Percentiles rank a stretch among this genome's conserved stretches.
Evolutionary conservation across 2,329 filamentous ascomycete genomes (phyloP).

Genomic region (Helminthosporium solani): DNA sequence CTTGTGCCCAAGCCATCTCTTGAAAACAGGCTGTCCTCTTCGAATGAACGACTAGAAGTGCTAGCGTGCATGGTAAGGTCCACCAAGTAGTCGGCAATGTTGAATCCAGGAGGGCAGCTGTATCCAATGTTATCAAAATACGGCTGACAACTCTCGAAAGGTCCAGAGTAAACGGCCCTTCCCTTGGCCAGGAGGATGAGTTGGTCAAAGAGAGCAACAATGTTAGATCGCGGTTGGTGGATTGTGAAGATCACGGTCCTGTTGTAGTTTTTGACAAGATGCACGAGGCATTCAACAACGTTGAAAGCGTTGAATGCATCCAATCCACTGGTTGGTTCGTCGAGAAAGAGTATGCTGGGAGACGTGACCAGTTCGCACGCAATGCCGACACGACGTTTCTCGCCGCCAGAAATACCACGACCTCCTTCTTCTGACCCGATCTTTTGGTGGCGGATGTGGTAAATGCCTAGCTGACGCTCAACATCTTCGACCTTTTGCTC

Average conservation of each 20-base stretch:
- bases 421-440: slow-evolving; percentile 96
- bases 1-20: slow-evolving; percentile 67
- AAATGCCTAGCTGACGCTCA: slow-evolving; percentile 92
- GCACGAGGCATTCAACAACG: slow-evolving; percentile 93
- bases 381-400: slow-evolving; percentile 94
- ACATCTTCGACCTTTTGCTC: slow-evolving; percentile 90
- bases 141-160: slow-evolving; percentile 80
- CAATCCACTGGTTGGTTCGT: slow-evolving; percentile 93
- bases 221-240: slow-evolving; percentile 96
- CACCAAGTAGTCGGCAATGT: slow-evolving; percentile 96
- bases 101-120: slow-evolving; percentile 91
- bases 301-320: slow-evolving; percentile 99
- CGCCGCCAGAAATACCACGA: slow-evolving; percentile 93
- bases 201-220: slow-evolving; percentile 93
- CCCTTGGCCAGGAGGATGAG: slow-evolving; percentile 89
- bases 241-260: slow-evolving; percentile 98
- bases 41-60: slow-evolving; percentile 54
- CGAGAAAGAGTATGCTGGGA: slow-evolving; percentile 93
- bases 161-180: slow-evolving; percentile 88
- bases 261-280: slow-evolving; percentile 92
- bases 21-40: slow-evolving; percentile 61
- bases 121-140: slow-evolving; percentile 95
- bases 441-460: slow-evolving; percentile 88
- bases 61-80: slow-evolving; percentile 97
- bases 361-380: slow-evolving; percentile 97